Percentiles rank a stretch among this genome's conserved stretches.
Conservation (phyloP, 1,139 yeast species). For the Yamadazyma sp. region DNA sequence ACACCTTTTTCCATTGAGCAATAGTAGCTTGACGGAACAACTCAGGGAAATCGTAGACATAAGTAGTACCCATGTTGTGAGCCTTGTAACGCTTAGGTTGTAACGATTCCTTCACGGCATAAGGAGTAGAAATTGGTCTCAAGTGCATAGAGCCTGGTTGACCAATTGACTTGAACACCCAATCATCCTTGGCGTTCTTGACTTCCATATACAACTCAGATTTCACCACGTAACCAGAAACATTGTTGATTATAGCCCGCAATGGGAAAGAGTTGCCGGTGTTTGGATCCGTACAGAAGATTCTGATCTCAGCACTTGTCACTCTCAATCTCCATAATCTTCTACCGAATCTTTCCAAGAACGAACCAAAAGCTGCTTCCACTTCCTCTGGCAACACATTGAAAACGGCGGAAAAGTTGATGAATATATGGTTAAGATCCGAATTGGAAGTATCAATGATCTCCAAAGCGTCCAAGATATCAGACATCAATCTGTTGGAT, state of each 20-base stretch:
- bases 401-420: constrained; percentile 93
- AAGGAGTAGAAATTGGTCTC: constrained; percentile 93
- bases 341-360: constrained; percentile 96
- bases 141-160: constrained; percentile 96
- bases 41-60: constrained; percentile 98
- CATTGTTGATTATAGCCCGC: constrained; percentile 93
- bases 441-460: constrained; percentile 93
- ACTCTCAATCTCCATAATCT: constrained; percentile 95
- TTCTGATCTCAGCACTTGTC: constrained; percentile 95
- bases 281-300: constrained; percentile 86
- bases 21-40: constrained; percentile 90
- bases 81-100: constrained; percentile 99
- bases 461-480: constrained; percentile 91
- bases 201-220: constrained; percentile 93
- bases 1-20: constrained; percentile 77
- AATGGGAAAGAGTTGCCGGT: constrained; percentile 91
- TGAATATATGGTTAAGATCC: constrained; percentile 93
- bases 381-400: constrained; percentile 93
- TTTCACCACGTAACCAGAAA: constrained; percentile 95
- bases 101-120: constrained; percentile 95
- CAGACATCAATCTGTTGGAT: constrained; percentile 93
- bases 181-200: constrained; percentile 86
- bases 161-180: constrained; percentile 95
- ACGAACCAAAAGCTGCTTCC: constrained; percentile 96
- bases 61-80: constrained; percentile 96